Base-by-base conservation (phyloP, 345 rosid species). In the Acer saccharum region DNA sequence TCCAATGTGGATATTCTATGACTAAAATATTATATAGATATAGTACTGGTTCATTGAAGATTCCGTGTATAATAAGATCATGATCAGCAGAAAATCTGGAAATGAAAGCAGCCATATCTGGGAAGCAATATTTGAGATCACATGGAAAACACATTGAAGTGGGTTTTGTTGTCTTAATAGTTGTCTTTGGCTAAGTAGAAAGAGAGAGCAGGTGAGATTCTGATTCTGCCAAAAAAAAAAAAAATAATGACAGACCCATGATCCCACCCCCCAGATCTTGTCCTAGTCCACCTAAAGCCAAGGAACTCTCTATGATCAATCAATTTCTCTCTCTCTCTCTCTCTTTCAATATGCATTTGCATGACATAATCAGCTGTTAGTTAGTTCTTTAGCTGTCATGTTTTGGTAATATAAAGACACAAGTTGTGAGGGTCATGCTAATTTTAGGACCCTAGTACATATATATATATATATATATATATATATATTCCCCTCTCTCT, bases 171-270 rank as follows among this genome's bases (percentile, higher is more conserved):
- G 62, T 48, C 6, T 48, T 65, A 46, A 46, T 58, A 57, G 25
- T 63, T 64, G 48, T 23, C 64, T 57, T 62, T 39, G 65, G 75
- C 63, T 27, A 16, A 32, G 73, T 20, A 41, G 58, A 43, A 9
- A 54, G n/a, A 43, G 46, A 54, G n/a, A 16, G 73, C 79, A 71
- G 58, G 32, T 75, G 66, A 75, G 84, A 84, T 78, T 78, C 82
- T 68, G 76, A 72, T 78, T 75, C 80, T 46, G 43, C 55, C 74
- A n/a, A 23, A 68, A 62, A 39, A 60, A 58, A 35, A 0, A 32
- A 32, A 73, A n/a, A n/a, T n/a, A n/a, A 58, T 60, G 61, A 57
- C 71, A 69, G 5, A 39, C 41, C 41, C 70, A 43, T 35, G 39
- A 4, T n/a, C n/a, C 39, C 39, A 35, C 39, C 39, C 6, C 39